phyloP scores from a whole-genome alignment of 192 early-diverging fungal genomes.

The Umbelopsis isabellina region DNA sequence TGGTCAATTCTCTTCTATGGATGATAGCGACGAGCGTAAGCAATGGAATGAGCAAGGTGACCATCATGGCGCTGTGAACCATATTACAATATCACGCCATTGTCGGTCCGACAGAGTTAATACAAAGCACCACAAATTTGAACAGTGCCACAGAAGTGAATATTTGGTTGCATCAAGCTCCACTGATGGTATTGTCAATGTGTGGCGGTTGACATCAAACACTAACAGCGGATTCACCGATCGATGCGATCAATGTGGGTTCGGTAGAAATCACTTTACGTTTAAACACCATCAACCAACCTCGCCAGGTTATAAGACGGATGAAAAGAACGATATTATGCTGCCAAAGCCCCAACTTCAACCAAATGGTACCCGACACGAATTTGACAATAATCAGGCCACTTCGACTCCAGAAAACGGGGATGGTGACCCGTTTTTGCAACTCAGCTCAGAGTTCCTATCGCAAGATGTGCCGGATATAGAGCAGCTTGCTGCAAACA shows the following conservation, averaged over 20 bases:
- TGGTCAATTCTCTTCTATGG: neutral
- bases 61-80: conserved; percentile 26
- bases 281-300: neutral
- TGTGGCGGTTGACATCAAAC: conserved; percentile 33
- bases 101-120: conserved; percentile 34
- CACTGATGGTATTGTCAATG: conserved; percentile 26
- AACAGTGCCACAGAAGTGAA: conserved; percentile 37
- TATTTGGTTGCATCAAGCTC: conserved; percentile 40
- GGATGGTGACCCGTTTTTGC: too few relatives aligned
- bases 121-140: conserved; percentile 19
- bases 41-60: neutral
- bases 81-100: conserved; percentile 31
- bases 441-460: neutral
- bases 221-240: conserved; percentile 24
- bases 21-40: neutral
- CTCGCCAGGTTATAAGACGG: neutral
- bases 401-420: too few relatives aligned
- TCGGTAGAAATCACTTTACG: neutral
- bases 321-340: neutral
- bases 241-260: conserved; percentile 27
- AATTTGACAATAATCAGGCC: neutral
- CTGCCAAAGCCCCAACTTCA: neutral
- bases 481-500: conserved; percentile 32
- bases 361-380: neutral
- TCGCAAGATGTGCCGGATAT: conserved; percentile 32